Percentiles rank a stretch among this genome's conserved stretches.
These are phyloP conservation scores for Endocalyx cinctus DNA, from an alignment of 2,329 filamentous ascomycete genomes.

Conservation along the genomic window DNA sequence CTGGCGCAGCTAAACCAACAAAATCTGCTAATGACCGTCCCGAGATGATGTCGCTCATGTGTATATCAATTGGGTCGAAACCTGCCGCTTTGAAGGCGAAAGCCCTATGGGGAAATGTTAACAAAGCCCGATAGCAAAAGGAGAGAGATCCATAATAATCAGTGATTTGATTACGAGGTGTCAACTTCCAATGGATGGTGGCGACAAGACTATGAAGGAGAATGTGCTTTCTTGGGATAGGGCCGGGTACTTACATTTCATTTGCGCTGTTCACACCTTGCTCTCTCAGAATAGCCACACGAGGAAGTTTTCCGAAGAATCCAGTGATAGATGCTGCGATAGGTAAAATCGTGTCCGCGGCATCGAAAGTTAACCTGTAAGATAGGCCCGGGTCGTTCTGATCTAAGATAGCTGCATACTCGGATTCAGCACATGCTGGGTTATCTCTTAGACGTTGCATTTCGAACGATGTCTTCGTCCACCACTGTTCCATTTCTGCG, in stretches of 20 bases:
- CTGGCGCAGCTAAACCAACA: constrained; percentile 86
- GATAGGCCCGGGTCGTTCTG: constrained; percentile 75
- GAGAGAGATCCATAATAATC: too few species aligned
- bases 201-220: too few species aligned
- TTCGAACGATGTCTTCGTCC: constrained; percentile 82
- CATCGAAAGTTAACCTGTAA: constrained; percentile 78
- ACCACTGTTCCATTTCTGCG: constrained; percentile 74
- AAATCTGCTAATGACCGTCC: constrained; percentile 78
- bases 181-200: too few species aligned
- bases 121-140: too few species aligned
- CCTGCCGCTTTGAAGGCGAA: constrained; percentile 90
- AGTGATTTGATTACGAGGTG: too few species aligned
- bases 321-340: constrained; percentile 4
- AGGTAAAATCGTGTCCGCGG: constrained; percentile 58
- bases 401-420: constrained; percentile 72
- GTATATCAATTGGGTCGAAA: constrained; percentile 87
- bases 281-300: constrained; percentile 76
- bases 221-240: too few species aligned
- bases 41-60: constrained; percentile 90
- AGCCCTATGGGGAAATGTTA: too few species aligned
- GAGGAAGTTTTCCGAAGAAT: not conserved
- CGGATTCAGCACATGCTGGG: constrained; percentile 76
- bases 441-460: constrained; percentile 93
- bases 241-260: constrained; percentile 82
- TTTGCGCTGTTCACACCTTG: constrained; percentile 93